Evolutionary conservation across 2,329 filamentous ascomycete genomes (phyloP).

Genomic region (Diaporthe vexans): DNA sequence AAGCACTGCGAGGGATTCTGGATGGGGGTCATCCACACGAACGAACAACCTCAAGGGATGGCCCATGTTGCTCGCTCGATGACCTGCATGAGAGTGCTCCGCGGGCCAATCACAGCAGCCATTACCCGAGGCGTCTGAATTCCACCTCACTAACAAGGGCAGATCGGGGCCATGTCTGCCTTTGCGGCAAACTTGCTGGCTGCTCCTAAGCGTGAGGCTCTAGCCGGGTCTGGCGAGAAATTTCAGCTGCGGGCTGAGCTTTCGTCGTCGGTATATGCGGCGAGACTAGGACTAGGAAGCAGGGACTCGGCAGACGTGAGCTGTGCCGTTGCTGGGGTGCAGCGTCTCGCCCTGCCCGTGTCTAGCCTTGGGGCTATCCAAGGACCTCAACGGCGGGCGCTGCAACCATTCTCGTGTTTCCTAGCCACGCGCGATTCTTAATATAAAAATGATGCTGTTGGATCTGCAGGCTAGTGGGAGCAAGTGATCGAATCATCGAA

Average conservation of each 20-base stretch:
- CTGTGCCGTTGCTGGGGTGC: conserved; percentile 13
- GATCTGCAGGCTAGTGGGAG: conserved; percentile 44
- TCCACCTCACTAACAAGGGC: conserved; percentile 35
- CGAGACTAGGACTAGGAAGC: background rate
- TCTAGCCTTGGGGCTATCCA: conserved; percentile 22
- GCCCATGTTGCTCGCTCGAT: conserved; percentile 39
- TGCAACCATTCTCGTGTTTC: conserved; percentile 45
- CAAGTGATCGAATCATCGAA: conserved; percentile 44
- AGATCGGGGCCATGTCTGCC: conserved; percentile 23
- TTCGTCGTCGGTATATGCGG: conserved; percentile 1
- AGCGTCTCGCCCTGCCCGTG: conserved; percentile 11
- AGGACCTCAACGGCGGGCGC: conserved; percentile 22
- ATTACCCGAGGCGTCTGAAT: conserved; percentile 43
- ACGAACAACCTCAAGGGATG: conserved; percentile 35
- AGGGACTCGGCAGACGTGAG: background rate
- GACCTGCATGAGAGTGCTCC: conserved; percentile 39
- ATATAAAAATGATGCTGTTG: conserved; percentile 49
- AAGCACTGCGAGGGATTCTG: conserved; percentile 26
- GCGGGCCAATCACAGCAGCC: conserved; percentile 39
- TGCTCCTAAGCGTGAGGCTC: conserved; percentile 19
- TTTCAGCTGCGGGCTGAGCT: conserved; percentile 23
- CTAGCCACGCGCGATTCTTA: conserved; percentile 48
- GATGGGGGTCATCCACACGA: conserved; percentile 24
- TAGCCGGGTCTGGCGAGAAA: conserved; percentile 7
- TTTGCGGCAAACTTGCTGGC: conserved; percentile 35